phyloP scores from a whole-genome alignment of 257 asterid species.

The Leptodermis oblonga region DNA sequence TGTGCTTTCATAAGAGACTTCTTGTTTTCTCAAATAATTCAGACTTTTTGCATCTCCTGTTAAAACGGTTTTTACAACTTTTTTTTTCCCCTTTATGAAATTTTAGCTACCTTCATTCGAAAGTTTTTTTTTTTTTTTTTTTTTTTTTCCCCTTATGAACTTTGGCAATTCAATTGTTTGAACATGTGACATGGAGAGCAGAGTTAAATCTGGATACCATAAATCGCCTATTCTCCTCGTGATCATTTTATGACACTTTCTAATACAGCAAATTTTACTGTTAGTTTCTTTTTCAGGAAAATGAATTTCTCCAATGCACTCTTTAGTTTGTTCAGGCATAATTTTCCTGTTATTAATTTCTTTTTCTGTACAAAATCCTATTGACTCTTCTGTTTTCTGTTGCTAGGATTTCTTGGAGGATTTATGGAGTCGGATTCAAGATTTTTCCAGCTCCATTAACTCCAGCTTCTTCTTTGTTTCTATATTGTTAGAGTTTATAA shows the following conservation, averaged over 20 bases:
- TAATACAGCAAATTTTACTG: background rate
- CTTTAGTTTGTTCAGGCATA: no score
- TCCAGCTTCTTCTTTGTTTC: no score
- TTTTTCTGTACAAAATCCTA: background rate
- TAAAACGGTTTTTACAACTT: background rate
- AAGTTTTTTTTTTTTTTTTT: background rate
- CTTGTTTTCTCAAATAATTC: background rate
- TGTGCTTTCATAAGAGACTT: background rate
- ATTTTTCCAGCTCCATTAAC: no score
- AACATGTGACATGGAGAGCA: background rate
- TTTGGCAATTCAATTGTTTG: background rate
- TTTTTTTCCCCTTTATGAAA: background rate
- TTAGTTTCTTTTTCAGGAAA: background rate
- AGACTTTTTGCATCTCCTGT: background rate
- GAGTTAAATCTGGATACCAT: background rate
- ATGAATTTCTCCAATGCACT: no score
- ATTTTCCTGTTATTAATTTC: no score
- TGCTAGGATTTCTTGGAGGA: conserved; percentile 91
- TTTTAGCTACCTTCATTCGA: background rate
- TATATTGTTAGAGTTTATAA: no score
- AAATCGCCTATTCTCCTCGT: background rate
- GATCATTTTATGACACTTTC: background rate
- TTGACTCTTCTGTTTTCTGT: conserved; percentile 15
- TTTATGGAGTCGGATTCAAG: conserved; percentile 80
- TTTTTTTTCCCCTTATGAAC: no score